phyloP scores from a whole-genome alignment of 768 basidiomycete genomes.

The Lactifluus pinguis region DNA sequence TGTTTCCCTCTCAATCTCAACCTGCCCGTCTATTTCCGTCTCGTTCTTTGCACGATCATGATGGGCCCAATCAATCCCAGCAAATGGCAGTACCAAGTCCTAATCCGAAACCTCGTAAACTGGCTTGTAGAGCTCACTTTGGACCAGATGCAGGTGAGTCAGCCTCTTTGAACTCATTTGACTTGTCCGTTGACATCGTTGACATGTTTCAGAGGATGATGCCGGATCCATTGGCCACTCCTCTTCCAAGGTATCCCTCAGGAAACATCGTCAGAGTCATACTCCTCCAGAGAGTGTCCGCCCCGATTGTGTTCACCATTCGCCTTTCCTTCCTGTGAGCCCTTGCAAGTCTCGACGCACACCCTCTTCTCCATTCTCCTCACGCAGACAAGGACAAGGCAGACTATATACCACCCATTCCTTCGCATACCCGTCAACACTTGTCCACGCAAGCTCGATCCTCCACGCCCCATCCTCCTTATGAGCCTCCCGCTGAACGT shows the following conservation, averaged over 20 bases:
- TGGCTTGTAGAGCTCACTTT: constrained; percentile 14
- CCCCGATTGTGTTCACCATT: constrained; percentile 23
- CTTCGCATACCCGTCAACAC: constrained; percentile 22
- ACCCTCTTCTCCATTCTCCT: constrained; percentile 31
- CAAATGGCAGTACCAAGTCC: constrained; percentile 37
- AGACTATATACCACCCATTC: constrained; percentile 36
- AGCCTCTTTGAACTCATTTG: background rate
- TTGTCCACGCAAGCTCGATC: constrained; percentile 31
- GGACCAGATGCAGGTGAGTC: constrained; percentile 4
- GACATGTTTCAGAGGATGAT: background rate
- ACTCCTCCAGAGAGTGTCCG: constrained; percentile 17
- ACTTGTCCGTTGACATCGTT: background rate
- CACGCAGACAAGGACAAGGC: constrained; percentile 42
- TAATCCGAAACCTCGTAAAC: constrained; percentile 55
- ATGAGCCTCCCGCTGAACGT: constrained; percentile 58
- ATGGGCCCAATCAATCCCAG: constrained; percentile 14
- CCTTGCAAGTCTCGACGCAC: constrained; percentile 24
- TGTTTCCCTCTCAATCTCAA: constrained; percentile 8
- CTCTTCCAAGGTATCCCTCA: background rate
- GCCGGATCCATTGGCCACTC: background rate
- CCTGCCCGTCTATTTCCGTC: constrained; percentile 14
- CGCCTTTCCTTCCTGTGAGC: constrained; percentile 14
- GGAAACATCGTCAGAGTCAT: constrained; percentile 18
- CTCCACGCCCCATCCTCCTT: constrained; percentile 45
- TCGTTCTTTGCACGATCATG: constrained; percentile 2